Conservation (phyloP, 768 basidiomycete species). For the Suillus alpinus region DNA sequence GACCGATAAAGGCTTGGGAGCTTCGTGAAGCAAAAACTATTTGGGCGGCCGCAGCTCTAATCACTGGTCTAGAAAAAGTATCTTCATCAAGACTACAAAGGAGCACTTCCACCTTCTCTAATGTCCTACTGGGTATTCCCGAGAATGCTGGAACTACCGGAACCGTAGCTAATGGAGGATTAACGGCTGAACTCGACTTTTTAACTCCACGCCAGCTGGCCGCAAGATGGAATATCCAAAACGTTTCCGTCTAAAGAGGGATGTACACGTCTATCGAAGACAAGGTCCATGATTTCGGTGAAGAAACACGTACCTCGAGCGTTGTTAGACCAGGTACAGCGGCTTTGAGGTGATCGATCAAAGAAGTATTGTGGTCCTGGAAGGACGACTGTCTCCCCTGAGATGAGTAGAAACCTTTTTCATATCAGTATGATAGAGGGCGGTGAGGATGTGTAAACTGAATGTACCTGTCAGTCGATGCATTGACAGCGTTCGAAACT, state of each 20-base stretch:
- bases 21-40: slow-evolving; percentile 80
- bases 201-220: slow-evolving; percentile 54
- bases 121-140: slow-evolving; percentile 9
- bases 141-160: slow-evolving; percentile 40
- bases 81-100: neutral
- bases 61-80: slow-evolving; percentile 30
- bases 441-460: neutral
- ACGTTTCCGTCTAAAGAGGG: slow-evolving; percentile 72
- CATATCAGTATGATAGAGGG: slow-evolving; percentile 9
- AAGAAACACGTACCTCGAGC: slow-evolving; percentile 52
- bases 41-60: slow-evolving; percentile 76
- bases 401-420: slow-evolving; percentile 75
- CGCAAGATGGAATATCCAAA: slow-evolving; percentile 78
- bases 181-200: slow-evolving; percentile 17
- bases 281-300: neutral
- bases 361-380: slow-evolving; percentile 64
- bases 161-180: slow-evolving; percentile 44
- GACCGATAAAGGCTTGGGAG: slow-evolving; percentile 73
- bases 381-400: slow-evolving; percentile 84
- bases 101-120: neutral
- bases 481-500: slow-evolving; percentile 52
- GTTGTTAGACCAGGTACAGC: slow-evolving; percentile 56
- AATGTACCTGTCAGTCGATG: slow-evolving; percentile 75
- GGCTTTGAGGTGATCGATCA: slow-evolving; percentile 55
- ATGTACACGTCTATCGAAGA: slow-evolving; percentile 2